phyloP scores from a whole-genome alignment of 495 filamentous ascomycete genomes.

The Daldinia grandis region DNA sequence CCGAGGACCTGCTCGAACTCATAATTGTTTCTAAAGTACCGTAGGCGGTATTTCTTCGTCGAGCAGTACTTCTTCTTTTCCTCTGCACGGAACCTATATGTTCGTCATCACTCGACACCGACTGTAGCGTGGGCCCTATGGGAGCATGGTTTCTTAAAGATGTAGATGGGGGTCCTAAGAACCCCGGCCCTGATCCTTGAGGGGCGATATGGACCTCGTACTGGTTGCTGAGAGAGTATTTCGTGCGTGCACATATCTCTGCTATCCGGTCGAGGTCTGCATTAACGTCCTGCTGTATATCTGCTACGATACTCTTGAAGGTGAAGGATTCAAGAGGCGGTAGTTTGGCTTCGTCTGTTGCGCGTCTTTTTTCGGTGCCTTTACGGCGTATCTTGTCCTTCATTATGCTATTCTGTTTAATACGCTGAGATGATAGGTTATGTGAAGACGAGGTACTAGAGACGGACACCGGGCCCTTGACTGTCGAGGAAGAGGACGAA shows the following conservation, averaged over 20 bases:
- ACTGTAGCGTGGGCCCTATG: conserved; percentile 58
- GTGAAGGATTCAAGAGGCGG: conserved; percentile 65
- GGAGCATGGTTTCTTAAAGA: conserved; percentile 32
- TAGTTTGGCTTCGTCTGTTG: conserved; percentile 45
- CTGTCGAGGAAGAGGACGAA: conserved; percentile 34
- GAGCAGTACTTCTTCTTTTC: conserved; percentile 44
- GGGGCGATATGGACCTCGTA: conserved; percentile 67
- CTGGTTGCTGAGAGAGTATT: conserved; percentile 64
- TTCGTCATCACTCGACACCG: conserved; percentile 59
- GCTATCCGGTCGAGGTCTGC: conserved; percentile 65
- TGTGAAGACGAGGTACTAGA: conserved; percentile 14
- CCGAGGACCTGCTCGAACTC: conserved; percentile 63
- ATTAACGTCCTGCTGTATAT: conserved; percentile 54
- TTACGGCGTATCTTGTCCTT: conserved; percentile 47
- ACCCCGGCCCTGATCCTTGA: conserved; percentile 57
- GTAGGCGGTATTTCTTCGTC: conserved; percentile 58
- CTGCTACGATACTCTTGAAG: conserved; percentile 65
- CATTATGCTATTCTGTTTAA: conserved; percentile 19
- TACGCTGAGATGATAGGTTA: conserved; percentile 16
- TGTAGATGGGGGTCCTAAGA: conserved; percentile 34
- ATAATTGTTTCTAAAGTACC: conserved; percentile 66
- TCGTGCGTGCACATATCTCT: conserved; percentile 64
- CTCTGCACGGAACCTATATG: conserved; percentile 32
- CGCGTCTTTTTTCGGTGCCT: conserved; percentile 35
- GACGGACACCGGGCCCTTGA: conserved; percentile 12